Conservation (phyloP, 768 basidiomycete species). For the Tulasnella sp. region DNA sequence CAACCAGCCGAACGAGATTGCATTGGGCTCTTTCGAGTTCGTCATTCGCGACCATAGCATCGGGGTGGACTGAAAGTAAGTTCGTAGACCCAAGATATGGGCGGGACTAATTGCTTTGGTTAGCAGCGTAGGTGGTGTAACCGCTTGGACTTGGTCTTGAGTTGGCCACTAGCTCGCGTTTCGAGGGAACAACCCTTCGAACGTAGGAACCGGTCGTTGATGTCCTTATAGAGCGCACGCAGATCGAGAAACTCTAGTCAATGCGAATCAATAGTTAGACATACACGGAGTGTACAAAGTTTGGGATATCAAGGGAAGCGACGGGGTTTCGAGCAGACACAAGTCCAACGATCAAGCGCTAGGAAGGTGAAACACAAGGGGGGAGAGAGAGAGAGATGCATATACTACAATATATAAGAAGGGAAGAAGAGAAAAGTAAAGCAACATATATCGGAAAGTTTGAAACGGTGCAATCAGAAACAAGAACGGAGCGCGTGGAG, state of each 20-base stretch:
- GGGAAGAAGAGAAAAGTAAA: neutral
- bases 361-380: neutral
- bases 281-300: neutral
- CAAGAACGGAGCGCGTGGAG: neutral
- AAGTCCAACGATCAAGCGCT: neutral
- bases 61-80: neutral
- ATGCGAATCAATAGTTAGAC: neutral
- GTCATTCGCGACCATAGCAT: neutral
- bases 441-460: neutral
- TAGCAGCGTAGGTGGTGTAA: too few species aligned
- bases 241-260: neutral
- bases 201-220: too few species aligned
- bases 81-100: neutral
- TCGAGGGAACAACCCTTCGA: too few species aligned
- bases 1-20: neutral
- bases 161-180: too few species aligned
- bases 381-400: neutral
- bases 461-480: neutral
- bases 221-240: too few species aligned
- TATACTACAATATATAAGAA: neutral
- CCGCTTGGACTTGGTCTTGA: too few species aligned
- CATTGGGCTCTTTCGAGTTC: conserved; percentile 8
- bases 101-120: too few species aligned
- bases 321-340: neutral
- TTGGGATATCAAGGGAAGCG: neutral